Evolutionary conservation across 2,329 filamentous ascomycete genomes (phyloP).

Genomic region (Fusarium proliferatum): DNA sequence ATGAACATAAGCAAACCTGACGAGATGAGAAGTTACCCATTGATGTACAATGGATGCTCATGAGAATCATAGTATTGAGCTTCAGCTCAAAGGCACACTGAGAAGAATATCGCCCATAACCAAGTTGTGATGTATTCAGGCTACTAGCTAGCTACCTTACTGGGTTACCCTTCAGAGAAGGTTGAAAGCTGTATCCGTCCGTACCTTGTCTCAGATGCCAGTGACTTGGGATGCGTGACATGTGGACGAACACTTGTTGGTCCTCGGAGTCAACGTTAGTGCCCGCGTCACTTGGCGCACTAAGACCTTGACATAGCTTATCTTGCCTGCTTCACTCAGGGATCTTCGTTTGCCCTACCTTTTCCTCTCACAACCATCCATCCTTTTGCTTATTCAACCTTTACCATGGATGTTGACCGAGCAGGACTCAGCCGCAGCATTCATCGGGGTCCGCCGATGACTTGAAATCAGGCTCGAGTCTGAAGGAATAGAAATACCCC

Average conservation of each 20-base stretch:
- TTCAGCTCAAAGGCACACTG: not conserved
- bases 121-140: not conserved
- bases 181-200: not conserved
- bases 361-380: not conserved
- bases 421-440: slow-evolving; percentile 39
- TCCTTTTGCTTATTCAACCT: not conserved
- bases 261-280: slow-evolving; percentile 12
- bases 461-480: slow-evolving; percentile 13
- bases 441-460: slow-evolving; percentile 40
- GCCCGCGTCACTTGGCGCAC: slow-evolving; percentile 25
- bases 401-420: slow-evolving; percentile 40
- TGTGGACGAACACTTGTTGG: slow-evolving; percentile 1
- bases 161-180: not conserved
- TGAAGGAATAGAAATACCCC: slow-evolving; percentile 35
- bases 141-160: not conserved
- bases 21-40: not conserved
- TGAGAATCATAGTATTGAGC: not conserved
- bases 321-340: slow-evolving; percentile 20
- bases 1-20: slow-evolving; percentile 1
- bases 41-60: not conserved
- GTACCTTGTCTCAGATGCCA: not conserved
- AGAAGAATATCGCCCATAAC: not conserved
- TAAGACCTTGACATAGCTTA: slow-evolving; percentile 29
- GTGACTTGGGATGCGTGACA: slow-evolving; percentile 9
- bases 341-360: slow-evolving; percentile 24